A percentile compares a stretch with the other conserved stretches of the same genome.
Conservation (phyloP, 78 protist genomes). For the Cavenderia fasciculata region DNA sequence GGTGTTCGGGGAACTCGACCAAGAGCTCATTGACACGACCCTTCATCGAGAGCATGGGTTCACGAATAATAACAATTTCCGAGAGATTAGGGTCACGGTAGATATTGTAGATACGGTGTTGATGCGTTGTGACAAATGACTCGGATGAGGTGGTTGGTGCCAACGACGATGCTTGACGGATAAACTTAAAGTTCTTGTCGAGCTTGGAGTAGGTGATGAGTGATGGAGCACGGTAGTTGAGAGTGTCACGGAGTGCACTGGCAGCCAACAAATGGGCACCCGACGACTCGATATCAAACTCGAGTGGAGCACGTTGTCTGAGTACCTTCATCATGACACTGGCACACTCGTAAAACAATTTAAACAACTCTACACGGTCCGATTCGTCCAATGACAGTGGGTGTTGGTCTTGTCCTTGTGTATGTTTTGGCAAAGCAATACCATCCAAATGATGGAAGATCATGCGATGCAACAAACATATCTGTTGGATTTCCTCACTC, state of each 20-base stretch:
- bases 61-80: constrained; percentile 49
- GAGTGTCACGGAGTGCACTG: neutral
- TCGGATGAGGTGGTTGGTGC: neutral
- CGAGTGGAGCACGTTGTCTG: constrained; percentile 20
- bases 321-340: constrained; percentile 24
- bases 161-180: constrained; percentile 10
- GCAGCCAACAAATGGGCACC: constrained; percentile 44
- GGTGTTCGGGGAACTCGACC: constrained; percentile 72
- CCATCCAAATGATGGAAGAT: constrained; percentile 68
- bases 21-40: constrained; percentile 20
- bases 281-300: constrained; percentile 30
- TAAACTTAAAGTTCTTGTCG: constrained; percentile 40
- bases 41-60: constrained; percentile 36
- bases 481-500: constrained; percentile 51
- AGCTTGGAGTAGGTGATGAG: constrained; percentile 31
- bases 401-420: neutral
- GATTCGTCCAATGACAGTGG: neutral
- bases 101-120: constrained; percentile 27
- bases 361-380: constrained; percentile 26
- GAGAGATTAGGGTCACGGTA: constrained; percentile 52
- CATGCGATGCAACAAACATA: constrained; percentile 28
- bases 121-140: neutral
- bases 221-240: constrained; percentile 18
- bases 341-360: constrained; percentile 28
- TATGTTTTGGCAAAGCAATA: constrained; percentile 42